phyloP scores from a whole-genome alignment of 1,284 basidiomycete genomes.

The Irpex sp. region DNA sequence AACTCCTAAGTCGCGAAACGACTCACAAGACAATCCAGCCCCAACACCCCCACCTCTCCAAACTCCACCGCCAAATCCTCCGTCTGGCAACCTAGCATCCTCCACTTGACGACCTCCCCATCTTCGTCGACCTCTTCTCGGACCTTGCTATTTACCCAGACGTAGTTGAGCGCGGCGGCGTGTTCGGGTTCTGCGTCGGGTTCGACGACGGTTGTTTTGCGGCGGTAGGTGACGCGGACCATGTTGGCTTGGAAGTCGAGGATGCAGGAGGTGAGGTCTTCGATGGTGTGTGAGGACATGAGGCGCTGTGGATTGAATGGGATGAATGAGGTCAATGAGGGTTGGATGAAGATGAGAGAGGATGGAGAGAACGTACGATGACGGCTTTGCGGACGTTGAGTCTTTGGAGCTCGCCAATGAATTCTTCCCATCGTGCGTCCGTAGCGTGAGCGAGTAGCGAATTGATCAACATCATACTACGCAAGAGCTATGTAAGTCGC shows the following conservation, averaged over 20 bases:
- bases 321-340: slow-evolving; percentile 10
- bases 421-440: slow-evolving; percentile 75
- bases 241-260: slow-evolving; percentile 92
- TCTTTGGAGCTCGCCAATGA: slow-evolving; percentile 73
- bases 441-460: slow-evolving; percentile 78
- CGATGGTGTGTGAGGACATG: slow-evolving; percentile 83
- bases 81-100: slow-evolving; percentile 73
- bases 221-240: slow-evolving; percentile 76
- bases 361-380: slow-evolving; percentile 46
- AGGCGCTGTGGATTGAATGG: slow-evolving; percentile 51
- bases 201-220: slow-evolving; percentile 77
- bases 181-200: slow-evolving; percentile 62
- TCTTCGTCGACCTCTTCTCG: slow-evolving; percentile 47
- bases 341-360: not conserved
- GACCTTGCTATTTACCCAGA: slow-evolving; percentile 68
- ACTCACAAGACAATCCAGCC: slow-evolving; percentile 80
- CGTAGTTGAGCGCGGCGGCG: slow-evolving; percentile 58
- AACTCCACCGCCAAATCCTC: slow-evolving; percentile 86
- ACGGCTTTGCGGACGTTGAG: slow-evolving; percentile 83
- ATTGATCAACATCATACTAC: slow-evolving; percentile 87
- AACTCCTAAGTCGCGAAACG: not conserved
- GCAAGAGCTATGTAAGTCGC: not conserved
- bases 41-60: slow-evolving; percentile 78
- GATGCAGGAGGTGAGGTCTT: slow-evolving; percentile 83
- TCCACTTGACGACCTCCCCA: slow-evolving; percentile 64